Base-by-base conservation (phyloP, 2,329 filamentous ascomycete species). In the Phialophora expanda region DNA sequence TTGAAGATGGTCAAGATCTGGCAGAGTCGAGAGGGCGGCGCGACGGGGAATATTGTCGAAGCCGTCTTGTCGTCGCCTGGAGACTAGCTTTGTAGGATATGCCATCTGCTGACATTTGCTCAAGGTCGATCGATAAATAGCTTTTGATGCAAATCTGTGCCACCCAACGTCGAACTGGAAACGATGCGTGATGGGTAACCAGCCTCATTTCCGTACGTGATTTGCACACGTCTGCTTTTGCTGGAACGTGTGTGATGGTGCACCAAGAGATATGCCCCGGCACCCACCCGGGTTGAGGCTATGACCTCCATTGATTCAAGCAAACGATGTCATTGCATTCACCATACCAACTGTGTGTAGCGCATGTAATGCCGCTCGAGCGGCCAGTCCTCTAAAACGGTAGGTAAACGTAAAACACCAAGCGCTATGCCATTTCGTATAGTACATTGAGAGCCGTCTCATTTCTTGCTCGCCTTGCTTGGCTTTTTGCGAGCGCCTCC, bases 1-100 rank as follows among this genome's bases (percentile, higher is more conserved):
- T 55, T 75, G 53, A 63, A 67, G 56, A 48, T 74, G 26, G 70
- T 73, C 12, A 73, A 71, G 51, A 61, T 73, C 12, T 74, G 72
- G 58, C 58, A 61, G 44, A 61, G 58, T 70, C 64, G 69, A 28
- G 51, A 55, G 53, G 53, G 53, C 55, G 65, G 12, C 60, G 66
- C 22, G 71, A 65, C 67, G 3, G 64, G 71, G 3, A 72, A 70
- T 3, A 68, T 74, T 32, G 65, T 74, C 4, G 73, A 74, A 61
- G 73, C 72, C 30, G 51, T 41, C 28, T 54, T n/a, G 65, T 65
- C 38, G 44, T 71, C 14, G 17, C 5, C 17, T 7, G 17, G 38
- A 44, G 38, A 20, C 14, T 44, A 44, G 38, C 4, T 44, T 8
- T 7, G 17, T 44, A 8, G 17, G 38, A n/a, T 44, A 1, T 44